Evolutionary conservation across 805 yeast species (phyloP).

Genomic region (Candida succiphila): DNA sequence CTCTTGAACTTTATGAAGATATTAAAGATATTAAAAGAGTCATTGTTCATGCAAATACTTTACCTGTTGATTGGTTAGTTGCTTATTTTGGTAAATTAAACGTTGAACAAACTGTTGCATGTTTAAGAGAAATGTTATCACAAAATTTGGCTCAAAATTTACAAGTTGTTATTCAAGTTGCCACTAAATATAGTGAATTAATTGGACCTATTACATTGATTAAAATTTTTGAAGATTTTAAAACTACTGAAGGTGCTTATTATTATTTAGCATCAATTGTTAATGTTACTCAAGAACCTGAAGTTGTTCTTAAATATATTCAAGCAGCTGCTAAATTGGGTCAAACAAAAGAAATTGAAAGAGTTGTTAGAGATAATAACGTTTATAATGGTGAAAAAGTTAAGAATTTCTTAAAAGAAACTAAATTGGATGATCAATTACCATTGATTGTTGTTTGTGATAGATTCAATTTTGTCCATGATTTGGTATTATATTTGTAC

Average conservation of each 20-base stretch:
- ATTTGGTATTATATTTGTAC: constrained; percentile 84
- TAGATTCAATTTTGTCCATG: constrained; percentile 85
- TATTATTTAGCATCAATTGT: constrained; percentile 90
- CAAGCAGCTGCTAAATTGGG: constrained; percentile 88
- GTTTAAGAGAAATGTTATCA: constrained; percentile 78
- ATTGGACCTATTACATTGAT: constrained; percentile 81
- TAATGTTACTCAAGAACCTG: constrained; percentile 86
- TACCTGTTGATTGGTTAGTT: constrained; percentile 92
- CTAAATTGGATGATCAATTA: constrained; percentile 85
- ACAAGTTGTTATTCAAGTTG: constrained; percentile 91
- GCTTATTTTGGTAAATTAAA: constrained; percentile 86
- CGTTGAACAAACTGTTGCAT: constrained; percentile 85
- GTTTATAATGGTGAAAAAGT: constrained; percentile 96
- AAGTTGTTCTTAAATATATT: constrained; percentile 92
- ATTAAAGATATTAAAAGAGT: constrained; percentile 93
- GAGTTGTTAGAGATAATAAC: constrained; percentile 88
- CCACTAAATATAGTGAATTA: constrained; percentile 90
- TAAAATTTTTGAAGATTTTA: constrained; percentile 87
- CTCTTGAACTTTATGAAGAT: constrained; percentile 92
- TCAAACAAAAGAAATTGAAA: constrained; percentile 89
- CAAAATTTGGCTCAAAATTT: constrained; percentile 75
- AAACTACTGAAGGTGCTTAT: constrained; percentile 87
- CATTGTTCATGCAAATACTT: constrained; percentile 71
- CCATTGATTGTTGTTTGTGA: constrained; percentile 96
- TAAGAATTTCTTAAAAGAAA: constrained; percentile 92